Percentiles rank a stretch among this genome's conserved stretches.
phyloP scores from a whole-genome alignment of 2,329 filamentous ascomycete species.

The Truncatella angustata region DNA sequence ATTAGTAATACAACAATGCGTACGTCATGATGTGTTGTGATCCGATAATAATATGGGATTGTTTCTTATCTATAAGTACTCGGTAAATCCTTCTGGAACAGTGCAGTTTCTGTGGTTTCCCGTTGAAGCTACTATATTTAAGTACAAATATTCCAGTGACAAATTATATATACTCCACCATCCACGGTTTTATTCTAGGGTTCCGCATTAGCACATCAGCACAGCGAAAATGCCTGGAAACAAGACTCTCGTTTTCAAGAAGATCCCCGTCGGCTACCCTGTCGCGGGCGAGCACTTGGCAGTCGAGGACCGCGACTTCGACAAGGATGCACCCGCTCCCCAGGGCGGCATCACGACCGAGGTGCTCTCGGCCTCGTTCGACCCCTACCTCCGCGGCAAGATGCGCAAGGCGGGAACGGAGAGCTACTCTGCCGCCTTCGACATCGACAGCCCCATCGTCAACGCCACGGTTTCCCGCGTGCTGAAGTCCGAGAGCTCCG shows the following conservation, averaged over 20 bases:
- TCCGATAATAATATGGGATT: neutral
- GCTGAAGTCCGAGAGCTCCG: constrained; percentile 59
- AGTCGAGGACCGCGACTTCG: constrained; percentile 60
- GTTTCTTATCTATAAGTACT: neutral
- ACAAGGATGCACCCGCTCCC: constrained; percentile 54
- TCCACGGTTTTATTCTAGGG: neutral
- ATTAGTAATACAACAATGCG: neutral
- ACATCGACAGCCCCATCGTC: constrained; percentile 57
- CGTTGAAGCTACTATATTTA: neutral
- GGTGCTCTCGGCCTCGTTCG: constrained; percentile 67
- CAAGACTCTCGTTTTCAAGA: constrained; percentile 67
- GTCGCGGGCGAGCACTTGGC: constrained; percentile 64
- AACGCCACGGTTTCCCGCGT: constrained; percentile 62
- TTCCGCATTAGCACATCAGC: neutral
- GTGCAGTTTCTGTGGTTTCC: no score
- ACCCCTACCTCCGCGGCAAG: constrained; percentile 70
- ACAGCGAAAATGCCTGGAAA: constrained; percentile 48
- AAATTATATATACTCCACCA: neutral
- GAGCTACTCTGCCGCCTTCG: constrained; percentile 61
- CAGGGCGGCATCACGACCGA: constrained; percentile 61
- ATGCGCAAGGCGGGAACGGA: constrained; percentile 60
- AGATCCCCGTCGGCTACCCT: constrained; percentile 60
- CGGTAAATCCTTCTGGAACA: neutral
- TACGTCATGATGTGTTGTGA: neutral
- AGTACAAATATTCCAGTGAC: neutral